These are phyloP conservation scores for Cytospora schulzeri DNA, from an alignment of 2,329 filamentous ascomycete species.

Conservation along the genomic window DNA sequence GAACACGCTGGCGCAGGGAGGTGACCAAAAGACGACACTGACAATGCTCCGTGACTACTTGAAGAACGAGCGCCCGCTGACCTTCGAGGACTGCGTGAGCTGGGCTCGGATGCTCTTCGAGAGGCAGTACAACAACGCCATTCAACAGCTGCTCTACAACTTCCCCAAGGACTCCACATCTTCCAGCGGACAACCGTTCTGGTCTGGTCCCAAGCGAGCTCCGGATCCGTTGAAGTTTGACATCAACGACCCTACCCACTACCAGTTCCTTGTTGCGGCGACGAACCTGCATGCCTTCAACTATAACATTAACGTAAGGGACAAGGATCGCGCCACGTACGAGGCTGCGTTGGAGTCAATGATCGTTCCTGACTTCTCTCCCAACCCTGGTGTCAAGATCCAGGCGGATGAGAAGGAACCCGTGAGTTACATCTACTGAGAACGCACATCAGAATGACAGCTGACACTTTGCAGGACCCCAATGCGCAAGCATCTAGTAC, in stretches of 20 bases:
- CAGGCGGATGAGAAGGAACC: slow-evolving; percentile 95
- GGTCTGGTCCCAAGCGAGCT: slow-evolving; percentile 97
- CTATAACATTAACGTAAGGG: slow-evolving; percentile 90
- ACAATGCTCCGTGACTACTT: slow-evolving; percentile 89
- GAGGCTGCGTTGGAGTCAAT: slow-evolving; percentile 82
- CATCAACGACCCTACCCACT: slow-evolving; percentile 79
- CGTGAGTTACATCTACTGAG: slow-evolving; percentile 46
- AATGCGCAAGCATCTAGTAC: slow-evolving; percentile 63
- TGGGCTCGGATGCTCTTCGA: slow-evolving; percentile 96
- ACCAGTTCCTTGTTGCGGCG: slow-evolving; percentile 82
- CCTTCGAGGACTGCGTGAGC: slow-evolving; percentile 93
- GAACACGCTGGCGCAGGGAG: slow-evolving; percentile 84
- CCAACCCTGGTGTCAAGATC: slow-evolving; percentile 90
- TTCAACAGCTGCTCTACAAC: slow-evolving; percentile 93
- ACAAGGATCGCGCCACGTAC: slow-evolving; percentile 71
- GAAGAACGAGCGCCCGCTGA: slow-evolving; percentile 86
- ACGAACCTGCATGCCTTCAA: slow-evolving; percentile 97
- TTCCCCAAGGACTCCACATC: slow-evolving; percentile 94
- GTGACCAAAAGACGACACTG: slow-evolving; percentile 90
- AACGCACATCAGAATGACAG: neutral
- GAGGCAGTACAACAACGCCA: slow-evolving; percentile 94
- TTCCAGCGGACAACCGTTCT: slow-evolving; percentile 87
- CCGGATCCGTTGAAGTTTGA: slow-evolving; percentile 92
- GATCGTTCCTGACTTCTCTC: slow-evolving; percentile 93
- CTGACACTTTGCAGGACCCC: slow-evolving; percentile 62